These are phyloP conservation scores for Suhomyces prunicola DNA, from an alignment of 805 yeast species.

Conservation along the genomic window DNA sequence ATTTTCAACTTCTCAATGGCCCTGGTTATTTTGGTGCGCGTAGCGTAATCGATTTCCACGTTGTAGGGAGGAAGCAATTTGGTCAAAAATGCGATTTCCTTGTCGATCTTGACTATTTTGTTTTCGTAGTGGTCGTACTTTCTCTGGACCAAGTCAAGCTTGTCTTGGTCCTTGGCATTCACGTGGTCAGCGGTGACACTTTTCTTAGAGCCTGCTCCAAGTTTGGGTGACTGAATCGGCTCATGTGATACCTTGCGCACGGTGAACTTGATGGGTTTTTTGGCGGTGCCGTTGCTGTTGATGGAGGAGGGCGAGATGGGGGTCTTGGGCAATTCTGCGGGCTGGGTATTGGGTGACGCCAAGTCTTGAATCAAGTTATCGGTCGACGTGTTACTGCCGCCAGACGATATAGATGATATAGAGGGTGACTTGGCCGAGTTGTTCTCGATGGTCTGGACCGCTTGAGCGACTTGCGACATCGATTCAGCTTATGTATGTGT, in stretches of 20 bases:
- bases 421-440: conserved; percentile 12
- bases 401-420: conserved; percentile 23
- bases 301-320: conserved; percentile 5
- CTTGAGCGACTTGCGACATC: conserved; percentile 23
- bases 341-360: not conserved
- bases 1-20: conserved; percentile 38
- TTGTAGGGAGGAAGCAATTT: conserved; percentile 43
- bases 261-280: conserved; percentile 31
- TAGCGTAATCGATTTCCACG: conserved; percentile 41
- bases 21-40: conserved; percentile 36
- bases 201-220: conserved; percentile 1
- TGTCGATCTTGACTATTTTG: conserved; percentile 35
- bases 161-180: conserved; percentile 5
- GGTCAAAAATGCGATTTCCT: conserved; percentile 37
- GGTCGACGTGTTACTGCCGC: conserved; percentile 21
- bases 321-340: not conserved
- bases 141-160: conserved; percentile 22
- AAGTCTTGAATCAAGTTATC: conserved; percentile 20
- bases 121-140: conserved; percentile 33
- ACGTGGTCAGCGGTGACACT: not conserved
- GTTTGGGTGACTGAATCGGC: conserved; percentile 12
- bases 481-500: too few species aligned
- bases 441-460: not conserved
- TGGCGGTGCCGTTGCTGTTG: conserved; percentile 4
- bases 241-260: conserved; percentile 34